Conservation (phyloP, 1,139 yeast species). For the Yamadazyma epiphylla region DNA sequence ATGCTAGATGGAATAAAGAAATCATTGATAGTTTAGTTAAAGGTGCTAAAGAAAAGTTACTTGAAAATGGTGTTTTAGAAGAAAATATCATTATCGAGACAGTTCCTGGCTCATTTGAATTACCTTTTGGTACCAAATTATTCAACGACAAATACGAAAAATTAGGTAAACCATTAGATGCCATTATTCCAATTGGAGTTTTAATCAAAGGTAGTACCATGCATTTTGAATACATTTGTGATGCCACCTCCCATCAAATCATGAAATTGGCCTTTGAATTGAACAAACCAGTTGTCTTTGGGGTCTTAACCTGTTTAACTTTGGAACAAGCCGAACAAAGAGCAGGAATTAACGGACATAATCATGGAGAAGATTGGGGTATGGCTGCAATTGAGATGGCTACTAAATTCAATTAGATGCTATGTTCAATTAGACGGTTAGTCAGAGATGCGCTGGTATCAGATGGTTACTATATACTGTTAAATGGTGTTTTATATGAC, state of each 20-base stretch:
- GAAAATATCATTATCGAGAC: conserved; percentile 76
- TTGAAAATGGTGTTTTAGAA: conserved; percentile 64
- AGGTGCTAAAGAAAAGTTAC: conserved; percentile 66
- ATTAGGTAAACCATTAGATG: conserved; percentile 61
- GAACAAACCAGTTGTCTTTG: conserved; percentile 81
- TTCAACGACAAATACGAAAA: conserved; percentile 45
- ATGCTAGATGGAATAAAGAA: conserved; percentile 88
- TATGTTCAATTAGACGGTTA: too few species aligned
- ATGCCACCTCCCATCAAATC: conserved; percentile 78
- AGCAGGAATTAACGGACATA: conserved; percentile 87
- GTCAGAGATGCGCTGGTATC: too few species aligned
- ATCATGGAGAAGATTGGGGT: conserved; percentile 98
- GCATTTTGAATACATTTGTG: conserved; percentile 98
- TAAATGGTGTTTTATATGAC: too few species aligned
- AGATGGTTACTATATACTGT: too few species aligned
- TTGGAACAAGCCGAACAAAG: conserved; percentile 92
- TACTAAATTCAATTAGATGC: conserved; percentile 34
- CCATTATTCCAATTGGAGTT: conserved; percentile 89
- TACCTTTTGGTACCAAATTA: conserved; percentile 74
- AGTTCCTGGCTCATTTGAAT: conserved; percentile 93
- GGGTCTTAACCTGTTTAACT: conserved; percentile 87
- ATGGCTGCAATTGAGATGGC: conserved; percentile 99
- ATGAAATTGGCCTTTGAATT: conserved; percentile 77
- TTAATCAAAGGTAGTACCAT: conserved; percentile 94
- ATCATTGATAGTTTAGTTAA: conserved; percentile 76